These are phyloP conservation scores for Tardiomyces blankii DNA, from an alignment of 1,139 yeast genomes.

Conservation along the genomic window DNA sequence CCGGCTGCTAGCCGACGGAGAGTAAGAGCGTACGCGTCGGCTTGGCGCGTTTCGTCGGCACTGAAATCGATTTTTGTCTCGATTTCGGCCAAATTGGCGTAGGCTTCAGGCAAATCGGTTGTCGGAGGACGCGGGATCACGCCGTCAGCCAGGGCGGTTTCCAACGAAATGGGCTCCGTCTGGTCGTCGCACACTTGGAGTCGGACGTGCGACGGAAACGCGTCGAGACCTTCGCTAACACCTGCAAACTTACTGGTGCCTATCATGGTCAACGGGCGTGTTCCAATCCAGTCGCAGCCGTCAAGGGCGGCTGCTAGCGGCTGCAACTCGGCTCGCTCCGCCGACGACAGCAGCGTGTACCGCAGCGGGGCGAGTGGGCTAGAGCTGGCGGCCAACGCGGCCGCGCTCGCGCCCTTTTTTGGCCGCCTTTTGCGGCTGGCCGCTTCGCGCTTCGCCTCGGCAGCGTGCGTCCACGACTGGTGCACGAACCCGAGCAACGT, in stretches of 20 bases:
- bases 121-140: background rate
- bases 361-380: background rate
- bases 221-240: background rate
- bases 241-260: background rate
- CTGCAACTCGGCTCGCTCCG: background rate
- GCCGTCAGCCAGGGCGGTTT: background rate
- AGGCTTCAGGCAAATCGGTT: background rate
- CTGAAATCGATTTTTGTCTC: background rate
- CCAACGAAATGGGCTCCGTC: background rate
- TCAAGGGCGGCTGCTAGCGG: background rate
- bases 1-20: background rate
- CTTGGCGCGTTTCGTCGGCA: background rate
- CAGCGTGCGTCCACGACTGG: no score
- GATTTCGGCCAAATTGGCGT: background rate
- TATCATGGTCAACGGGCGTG: background rate
- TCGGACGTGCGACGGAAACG: background rate
- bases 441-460: no score
- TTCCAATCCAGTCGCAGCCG: background rate
- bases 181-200: background rate
- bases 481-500: no score
- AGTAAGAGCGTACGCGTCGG: background rate
- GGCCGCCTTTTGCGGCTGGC: no score
- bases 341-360: background rate
- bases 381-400: no score
- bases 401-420: no score